Conservation (phyloP, 2,329 filamentous ascomycete species). For the Cadophora sp. region DNA sequence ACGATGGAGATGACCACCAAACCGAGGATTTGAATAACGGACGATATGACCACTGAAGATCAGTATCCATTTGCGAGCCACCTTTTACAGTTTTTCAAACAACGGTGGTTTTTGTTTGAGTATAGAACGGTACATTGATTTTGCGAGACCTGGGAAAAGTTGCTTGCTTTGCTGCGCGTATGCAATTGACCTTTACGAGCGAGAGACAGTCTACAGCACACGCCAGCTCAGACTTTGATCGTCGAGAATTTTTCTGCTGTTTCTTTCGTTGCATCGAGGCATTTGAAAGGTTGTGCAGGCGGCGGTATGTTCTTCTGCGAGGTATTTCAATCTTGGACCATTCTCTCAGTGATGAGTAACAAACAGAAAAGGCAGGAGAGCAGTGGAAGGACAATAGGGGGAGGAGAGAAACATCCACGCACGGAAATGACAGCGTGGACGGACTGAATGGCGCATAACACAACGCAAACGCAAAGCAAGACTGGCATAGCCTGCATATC, state of each 20-base stretch:
- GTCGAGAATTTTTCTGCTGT: neutral
- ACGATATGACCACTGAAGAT: constrained; percentile 35
- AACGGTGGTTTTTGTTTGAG: constrained; percentile 23
- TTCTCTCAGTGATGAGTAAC: neutral
- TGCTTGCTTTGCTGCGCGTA: constrained; percentile 1
- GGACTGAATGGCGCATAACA: constrained; percentile 8
- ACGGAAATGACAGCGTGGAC: constrained; percentile 1
- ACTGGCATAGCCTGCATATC: constrained; percentile 9
- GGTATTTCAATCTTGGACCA: neutral
- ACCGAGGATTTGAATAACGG: constrained; percentile 42
- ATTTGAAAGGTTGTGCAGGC: constrained; percentile 6
- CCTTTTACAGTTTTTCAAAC: neutral
- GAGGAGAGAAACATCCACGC: neutral
- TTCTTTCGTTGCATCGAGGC: neutral
- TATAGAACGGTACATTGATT: constrained; percentile 21
- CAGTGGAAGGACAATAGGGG: neutral
- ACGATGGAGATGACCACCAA: constrained; percentile 80
- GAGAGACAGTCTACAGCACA: neutral
- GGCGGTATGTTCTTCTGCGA: neutral
- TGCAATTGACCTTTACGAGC: neutral
- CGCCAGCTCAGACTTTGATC: neutral
- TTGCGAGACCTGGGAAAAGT: constrained; percentile 17
- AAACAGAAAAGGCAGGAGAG: neutral
- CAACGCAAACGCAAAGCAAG: constrained; percentile 1
- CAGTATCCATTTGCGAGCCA: neutral